phyloP scores from a whole-genome alignment of 352 stramenopile genomes.

The Phytophthora capsici region DNA sequence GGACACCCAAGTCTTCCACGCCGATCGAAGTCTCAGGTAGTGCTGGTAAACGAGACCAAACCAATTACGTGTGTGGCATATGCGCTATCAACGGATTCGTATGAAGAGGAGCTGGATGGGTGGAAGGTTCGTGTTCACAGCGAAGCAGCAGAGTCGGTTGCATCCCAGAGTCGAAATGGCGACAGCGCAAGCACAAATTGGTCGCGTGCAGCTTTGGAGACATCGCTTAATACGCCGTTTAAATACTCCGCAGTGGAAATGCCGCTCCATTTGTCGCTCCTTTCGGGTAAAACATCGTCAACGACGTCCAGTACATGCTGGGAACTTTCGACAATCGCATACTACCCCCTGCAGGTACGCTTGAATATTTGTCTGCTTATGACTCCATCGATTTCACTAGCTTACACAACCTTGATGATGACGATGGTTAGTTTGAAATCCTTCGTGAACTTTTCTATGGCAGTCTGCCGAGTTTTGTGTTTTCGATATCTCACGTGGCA shows the following conservation, averaged over 20 bases:
- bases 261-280: conserved; percentile 65
- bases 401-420: conserved; percentile 8
- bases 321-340: conserved; percentile 79
- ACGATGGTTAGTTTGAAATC: conserved; percentile 84
- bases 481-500: conserved; percentile 82
- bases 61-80: conserved; percentile 96
- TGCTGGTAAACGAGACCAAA: conserved; percentile 94
- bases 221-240: conserved; percentile 61
- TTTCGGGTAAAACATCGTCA: conserved; percentile 47
- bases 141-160: conserved; percentile 44
- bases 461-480: conserved; percentile 67
- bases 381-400: neutral
- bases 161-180: conserved; percentile 18
- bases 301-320: conserved; percentile 49
- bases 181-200: conserved; percentile 56
- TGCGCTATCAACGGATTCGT: conserved; percentile 92
- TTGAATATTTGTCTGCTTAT: neutral
- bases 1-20: conserved; percentile 91
- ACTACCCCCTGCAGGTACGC: conserved; percentile 80
- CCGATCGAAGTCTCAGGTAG: conserved; percentile 88
- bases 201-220: conserved; percentile 67
- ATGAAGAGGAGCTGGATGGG: conserved; percentile 72
- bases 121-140: conserved; percentile 71
- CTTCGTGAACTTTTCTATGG: conserved; percentile 92
- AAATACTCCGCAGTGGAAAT: conserved; percentile 66